Percentiles rank a stretch among this genome's conserved stretches.
phyloP scores from a whole-genome alignment of 441 rosid genomes.

The Capsella rubella region DNA sequence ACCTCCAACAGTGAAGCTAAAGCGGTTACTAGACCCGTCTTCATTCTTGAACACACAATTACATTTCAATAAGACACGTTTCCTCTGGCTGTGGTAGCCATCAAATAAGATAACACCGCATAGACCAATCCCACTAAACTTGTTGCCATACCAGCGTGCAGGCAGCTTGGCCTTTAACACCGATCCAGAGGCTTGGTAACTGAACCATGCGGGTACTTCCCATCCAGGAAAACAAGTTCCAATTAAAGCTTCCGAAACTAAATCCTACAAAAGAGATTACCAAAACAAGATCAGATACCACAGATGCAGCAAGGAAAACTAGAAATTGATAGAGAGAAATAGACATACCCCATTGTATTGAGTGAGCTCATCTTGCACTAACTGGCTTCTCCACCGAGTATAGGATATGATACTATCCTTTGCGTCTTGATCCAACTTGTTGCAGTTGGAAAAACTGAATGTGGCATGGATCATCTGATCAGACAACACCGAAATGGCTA shows the following conservation, averaged over 20 bases:
- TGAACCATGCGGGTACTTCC: not conserved
- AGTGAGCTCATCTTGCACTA: not conserved
- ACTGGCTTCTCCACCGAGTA: not conserved
- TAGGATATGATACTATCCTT: constrained; percentile 9
- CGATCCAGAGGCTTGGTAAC: not conserved
- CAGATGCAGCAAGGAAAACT: not conserved
- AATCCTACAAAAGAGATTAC: not conserved
- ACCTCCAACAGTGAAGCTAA: not conserved
- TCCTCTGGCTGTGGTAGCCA: not conserved
- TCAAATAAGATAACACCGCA: constrained; percentile 19
- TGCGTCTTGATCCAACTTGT: constrained; percentile 14
- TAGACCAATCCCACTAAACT: constrained; percentile 7
- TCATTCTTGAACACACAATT: not conserved
- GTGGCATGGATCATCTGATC: not conserved
- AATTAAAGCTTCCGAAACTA: not conserved
- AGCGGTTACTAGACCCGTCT: not conserved
- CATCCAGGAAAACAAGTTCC: not conserved
- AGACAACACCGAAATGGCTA: not conserved
- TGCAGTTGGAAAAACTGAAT: constrained; percentile 25
- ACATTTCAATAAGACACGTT: not conserved
- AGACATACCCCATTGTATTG: not conserved
- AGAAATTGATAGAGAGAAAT: not conserved
- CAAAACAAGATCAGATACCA: not conserved
- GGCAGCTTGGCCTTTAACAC: constrained; percentile 14
- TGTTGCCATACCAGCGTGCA: constrained; percentile 17